These are phyloP conservation scores for Colletotrichum cereale DNA, from an alignment of 2,329 filamentous ascomycete species.

Conservation along the genomic window DNA sequence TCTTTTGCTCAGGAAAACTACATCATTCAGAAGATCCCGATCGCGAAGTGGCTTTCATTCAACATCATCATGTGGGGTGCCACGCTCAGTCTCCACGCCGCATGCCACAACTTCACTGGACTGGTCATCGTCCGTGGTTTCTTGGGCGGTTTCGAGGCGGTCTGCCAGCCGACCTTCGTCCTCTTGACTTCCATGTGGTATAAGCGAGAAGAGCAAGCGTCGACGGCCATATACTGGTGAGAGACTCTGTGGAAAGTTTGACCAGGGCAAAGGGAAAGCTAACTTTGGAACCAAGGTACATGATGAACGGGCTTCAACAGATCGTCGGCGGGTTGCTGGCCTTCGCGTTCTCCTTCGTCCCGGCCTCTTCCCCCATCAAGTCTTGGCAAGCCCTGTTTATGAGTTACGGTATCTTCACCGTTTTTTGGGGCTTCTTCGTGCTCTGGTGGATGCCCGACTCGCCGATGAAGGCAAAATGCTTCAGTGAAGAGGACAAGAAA, in stretches of 20 bases:
- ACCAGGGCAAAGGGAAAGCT: neutral
- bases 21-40: slow-evolving; percentile 53
- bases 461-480: slow-evolving; percentile 64
- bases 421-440: slow-evolving; percentile 51
- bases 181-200: slow-evolving; percentile 51
- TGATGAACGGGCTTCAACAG: slow-evolving; percentile 52
- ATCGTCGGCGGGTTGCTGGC: slow-evolving; percentile 56
- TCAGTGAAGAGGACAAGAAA: slow-evolving; percentile 55
- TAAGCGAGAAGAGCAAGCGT: slow-evolving; percentile 53
- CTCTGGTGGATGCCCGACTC: slow-evolving; percentile 61
- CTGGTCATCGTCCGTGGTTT: slow-evolving; percentile 57
- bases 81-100: slow-evolving; percentile 50
- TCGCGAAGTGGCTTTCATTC: slow-evolving; percentile 52
- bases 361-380: slow-evolving; percentile 46
- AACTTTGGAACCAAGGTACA: slow-evolving; percentile 44
- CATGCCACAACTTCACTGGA: slow-evolving; percentile 54
- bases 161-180: slow-evolving; percentile 59
- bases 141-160: slow-evolving; percentile 60
- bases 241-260: too few relatives aligned
- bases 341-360: slow-evolving; percentile 50
- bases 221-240: slow-evolving; percentile 43
- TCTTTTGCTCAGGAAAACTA: slow-evolving; percentile 36
- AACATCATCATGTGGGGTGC: slow-evolving; percentile 59
- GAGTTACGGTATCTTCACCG: slow-evolving; percentile 54
- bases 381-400: slow-evolving; percentile 59